phyloP scores from a whole-genome alignment of 495 filamentous ascomycete species.

The Penicillium verhagenii region DNA sequence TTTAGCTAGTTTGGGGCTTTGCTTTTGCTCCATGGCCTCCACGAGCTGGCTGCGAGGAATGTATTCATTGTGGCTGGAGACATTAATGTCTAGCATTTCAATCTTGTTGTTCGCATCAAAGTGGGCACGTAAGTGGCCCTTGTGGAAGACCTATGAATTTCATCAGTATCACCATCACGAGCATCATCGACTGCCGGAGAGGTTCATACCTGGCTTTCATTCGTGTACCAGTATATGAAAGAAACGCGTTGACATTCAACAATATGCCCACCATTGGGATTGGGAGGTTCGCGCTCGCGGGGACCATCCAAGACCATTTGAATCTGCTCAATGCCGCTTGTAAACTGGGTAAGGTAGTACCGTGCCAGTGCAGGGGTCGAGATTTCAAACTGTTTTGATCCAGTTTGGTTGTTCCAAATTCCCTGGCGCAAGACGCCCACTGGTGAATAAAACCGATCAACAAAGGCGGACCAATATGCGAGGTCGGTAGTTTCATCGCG shows the following conservation, averaged over 20 bases:
- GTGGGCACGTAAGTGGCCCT: conserved; percentile 59
- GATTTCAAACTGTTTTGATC: conserved; percentile 75
- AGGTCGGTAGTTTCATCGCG: conserved; percentile 60
- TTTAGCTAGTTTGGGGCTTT: conserved; percentile 70
- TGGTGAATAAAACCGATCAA: conserved; percentile 71
- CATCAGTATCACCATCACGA: conserved; percentile 1
- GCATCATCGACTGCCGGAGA: background rate
- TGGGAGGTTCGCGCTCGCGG: conserved; percentile 50
- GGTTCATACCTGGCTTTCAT: conserved; percentile 61
- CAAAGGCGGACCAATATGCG: conserved; percentile 70
- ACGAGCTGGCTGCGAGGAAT: conserved; percentile 55
- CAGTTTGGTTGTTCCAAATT: conserved; percentile 50
- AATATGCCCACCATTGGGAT: conserved; percentile 56
- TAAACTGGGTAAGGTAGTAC: conserved; percentile 79
- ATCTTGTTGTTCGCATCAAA: conserved; percentile 70
- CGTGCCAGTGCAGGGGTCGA: conserved; percentile 69
- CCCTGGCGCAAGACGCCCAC: conserved; percentile 67
- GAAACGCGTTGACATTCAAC: conserved; percentile 62
- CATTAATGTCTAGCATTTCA: conserved; percentile 68
- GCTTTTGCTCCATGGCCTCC: conserved; percentile 60
- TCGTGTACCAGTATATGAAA: conserved; percentile 72
- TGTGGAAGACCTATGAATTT: conserved; percentile 56
- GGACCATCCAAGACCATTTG: conserved; percentile 67
- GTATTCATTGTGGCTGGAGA: conserved; percentile 64
- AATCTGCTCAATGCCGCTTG: conserved; percentile 76